Conservation (phyloP, 2,329 filamentous ascomycete genomes). For the Boeremia lycopersici region DNA sequence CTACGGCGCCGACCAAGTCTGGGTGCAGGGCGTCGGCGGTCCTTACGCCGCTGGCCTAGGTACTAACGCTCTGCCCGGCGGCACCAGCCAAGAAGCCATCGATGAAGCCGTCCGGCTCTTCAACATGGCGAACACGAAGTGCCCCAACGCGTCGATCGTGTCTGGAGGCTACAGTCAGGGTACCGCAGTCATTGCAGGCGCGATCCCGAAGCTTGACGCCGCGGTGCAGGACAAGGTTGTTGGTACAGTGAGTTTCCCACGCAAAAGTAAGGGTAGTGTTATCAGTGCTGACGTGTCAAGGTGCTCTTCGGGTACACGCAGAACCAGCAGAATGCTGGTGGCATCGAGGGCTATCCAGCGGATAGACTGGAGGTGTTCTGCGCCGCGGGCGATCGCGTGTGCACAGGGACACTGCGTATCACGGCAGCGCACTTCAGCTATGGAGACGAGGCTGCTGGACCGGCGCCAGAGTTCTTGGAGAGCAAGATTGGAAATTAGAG, state of each 20-base stretch:
- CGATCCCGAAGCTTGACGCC: slow-evolving; percentile 36
- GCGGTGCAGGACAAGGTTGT: slow-evolving; percentile 39
- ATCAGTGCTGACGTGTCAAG: not conserved
- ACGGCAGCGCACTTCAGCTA: slow-evolving; percentile 44
- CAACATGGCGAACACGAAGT: slow-evolving; percentile 45
- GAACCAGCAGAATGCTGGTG: slow-evolving; percentile 46
- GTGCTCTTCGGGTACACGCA: slow-evolving; percentile 51
- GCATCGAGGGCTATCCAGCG: slow-evolving; percentile 42
- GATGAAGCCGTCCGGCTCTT: slow-evolving; percentile 45
- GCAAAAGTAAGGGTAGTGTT: not conserved
- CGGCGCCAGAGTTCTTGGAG: slow-evolving; percentile 37
- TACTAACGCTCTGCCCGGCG: slow-evolving; percentile 42
- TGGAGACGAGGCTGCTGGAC: slow-evolving; percentile 26
- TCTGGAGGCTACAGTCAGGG: slow-evolving; percentile 52
- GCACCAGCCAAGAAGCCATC: slow-evolving; percentile 43
- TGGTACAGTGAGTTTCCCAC: slow-evolving; percentile 27
- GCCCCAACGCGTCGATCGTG: slow-evolving; percentile 47
- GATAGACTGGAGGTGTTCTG: slow-evolving; percentile 46
- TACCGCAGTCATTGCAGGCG: slow-evolving; percentile 46
- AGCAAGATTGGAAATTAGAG: slow-evolving; percentile 19
- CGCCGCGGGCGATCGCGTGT: slow-evolving; percentile 44
- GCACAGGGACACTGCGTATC: slow-evolving; percentile 42
- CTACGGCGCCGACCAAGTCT: slow-evolving; percentile 32
- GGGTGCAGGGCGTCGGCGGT: slow-evolving; percentile 43
- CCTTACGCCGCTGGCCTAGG: slow-evolving; percentile 44